Base-by-base conservation (phyloP, 2,329 filamentous ascomycete species). In the Rhexocercosporidium sp. region DNA sequence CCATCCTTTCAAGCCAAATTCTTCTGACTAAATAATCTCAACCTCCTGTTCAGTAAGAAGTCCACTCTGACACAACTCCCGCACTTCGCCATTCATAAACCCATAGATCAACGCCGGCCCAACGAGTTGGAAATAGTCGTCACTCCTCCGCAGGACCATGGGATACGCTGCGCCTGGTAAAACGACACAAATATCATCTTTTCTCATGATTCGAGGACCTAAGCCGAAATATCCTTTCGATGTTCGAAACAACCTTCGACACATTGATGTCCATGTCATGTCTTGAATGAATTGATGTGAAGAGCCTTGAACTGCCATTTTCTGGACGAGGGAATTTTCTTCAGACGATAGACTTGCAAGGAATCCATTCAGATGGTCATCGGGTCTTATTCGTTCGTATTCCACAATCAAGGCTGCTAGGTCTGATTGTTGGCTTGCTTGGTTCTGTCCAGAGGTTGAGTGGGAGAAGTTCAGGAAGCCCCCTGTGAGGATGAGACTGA, bases 231-330 rank as follows among this genome's bases (percentile, higher is more conserved):
- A n/a, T 18, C 66, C 66, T 57, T 64, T 61, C 0, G 51, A 11
- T 41, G 66, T 69, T 61, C 63, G 59, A 51, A 69, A 64, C 25
- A 69, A 53, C 18, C 49, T 69, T 56, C 66, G 63, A 39, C 63
- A 69, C 63, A 66, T 69, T 8, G 63, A 69, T 3, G 64, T 66
- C 66, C 66, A 66, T 20, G 66, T 69, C 66, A 69, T 69, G 20
- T 69, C 63, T 47, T 69, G 66, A 46, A 69, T 29, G 47, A 69
- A 69, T 31, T 69, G 63, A 64, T 63, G 53, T 5, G 63, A 49
- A n/a, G 66, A 64, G 25, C 66, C 66, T 41, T 14, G 61, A 20
- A 34, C 34, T 20, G 59, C 64, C 46, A 64, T 56, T 8, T 18
- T 44, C 25, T 60, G 41, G 41, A 69, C 37, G 29, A 57, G 41